Evolutionary conservation across 192 early-diverging fungal genomes (phyloP), one percentile per base, ranked within the genome.

Genomic region (Linderina pennispora): DNA sequence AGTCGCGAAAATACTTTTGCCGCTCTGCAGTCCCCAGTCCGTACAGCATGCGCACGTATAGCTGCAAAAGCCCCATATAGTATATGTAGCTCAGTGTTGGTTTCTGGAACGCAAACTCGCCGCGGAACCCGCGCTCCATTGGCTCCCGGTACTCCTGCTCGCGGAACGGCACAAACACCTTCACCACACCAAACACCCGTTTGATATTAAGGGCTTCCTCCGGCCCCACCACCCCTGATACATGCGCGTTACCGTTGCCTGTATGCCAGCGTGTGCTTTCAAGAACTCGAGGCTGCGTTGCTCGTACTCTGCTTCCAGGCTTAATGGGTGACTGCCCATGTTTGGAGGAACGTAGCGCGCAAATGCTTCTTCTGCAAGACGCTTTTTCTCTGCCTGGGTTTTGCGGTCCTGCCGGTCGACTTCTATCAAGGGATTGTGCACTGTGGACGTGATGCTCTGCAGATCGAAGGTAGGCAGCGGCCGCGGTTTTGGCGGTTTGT

Each of bases 391-490:
- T 11, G n/a, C 20, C 2, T n/a, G 16, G 24, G 14, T 23, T 6
- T 31, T 10, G 2, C 35, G 45, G 9, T 33, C 37, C 2, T 31
- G n/a, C 1, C 4, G 3, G 40, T 52, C 53, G 22, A 47, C 18
- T 9, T 34, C 36, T 14, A 55, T 15, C 11, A 71, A 33, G 3
- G 68, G 68, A 20, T 71, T 71, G 53, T 71, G 68, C 17, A 71
- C 23, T 1, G 10, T 7, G 2, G 42, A 13, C 17, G n/a, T 8
- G 4, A 50, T 38, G 10, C 17, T 41, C 7, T 45, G 37, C 20
- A 59, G 9, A 21, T 59, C 46, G 11, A 50, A 17, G 26, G 11
- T 16, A n/a, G n/a, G n/a, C n/a, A n/a, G n/a, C n/a, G n/a, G n/a
- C n/a, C n/a, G n/a, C n/a, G n/a, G n/a, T n/a, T n/a, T n/a, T 36